Conservation (phyloP, 352 stramenopile genomes). For the Thalassiosira livingstoniorum region DNA sequence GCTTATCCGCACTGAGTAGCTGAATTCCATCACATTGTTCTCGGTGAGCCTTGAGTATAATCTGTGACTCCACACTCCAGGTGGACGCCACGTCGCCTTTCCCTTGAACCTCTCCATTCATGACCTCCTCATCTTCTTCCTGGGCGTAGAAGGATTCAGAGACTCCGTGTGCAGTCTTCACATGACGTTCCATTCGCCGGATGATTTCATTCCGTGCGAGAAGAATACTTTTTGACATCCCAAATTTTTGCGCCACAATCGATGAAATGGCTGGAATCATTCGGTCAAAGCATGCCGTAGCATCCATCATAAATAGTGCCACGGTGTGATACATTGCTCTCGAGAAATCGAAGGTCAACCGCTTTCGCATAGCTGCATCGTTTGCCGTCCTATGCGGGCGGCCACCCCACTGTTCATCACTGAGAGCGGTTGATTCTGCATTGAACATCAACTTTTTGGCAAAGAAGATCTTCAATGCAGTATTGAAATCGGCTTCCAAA, state of each 20-base stretch:
- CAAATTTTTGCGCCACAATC: not conserved
- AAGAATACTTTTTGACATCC: constrained; percentile 1
- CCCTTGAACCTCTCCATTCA: not conserved
- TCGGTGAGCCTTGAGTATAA: not conserved
- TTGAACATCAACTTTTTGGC: not conserved
- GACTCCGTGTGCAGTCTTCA: not conserved
- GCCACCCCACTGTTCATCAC: not conserved
- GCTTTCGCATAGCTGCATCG: not conserved
- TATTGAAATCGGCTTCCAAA: not conserved
- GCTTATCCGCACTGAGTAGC: not conserved
- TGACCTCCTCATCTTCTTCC: not conserved
- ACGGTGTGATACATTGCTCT: not conserved
- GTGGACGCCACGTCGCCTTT: not conserved
- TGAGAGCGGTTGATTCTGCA: not conserved
- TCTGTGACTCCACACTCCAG: not conserved
- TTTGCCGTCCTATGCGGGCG: not conserved
- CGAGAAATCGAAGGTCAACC: not conserved
- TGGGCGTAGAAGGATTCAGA: not conserved
- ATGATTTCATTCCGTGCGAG: not conserved
- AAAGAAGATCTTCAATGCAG: not conserved
- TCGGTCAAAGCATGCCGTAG: not conserved
- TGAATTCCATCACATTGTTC: not conserved
- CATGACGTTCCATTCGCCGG: not conserved
- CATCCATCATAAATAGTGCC: not conserved
- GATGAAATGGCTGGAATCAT: not conserved